These are phyloP conservation scores for Neolentinus lepideus DNA, from an alignment of 1,284 basidiomycete genomes.

Conservation along the genomic window DNA sequence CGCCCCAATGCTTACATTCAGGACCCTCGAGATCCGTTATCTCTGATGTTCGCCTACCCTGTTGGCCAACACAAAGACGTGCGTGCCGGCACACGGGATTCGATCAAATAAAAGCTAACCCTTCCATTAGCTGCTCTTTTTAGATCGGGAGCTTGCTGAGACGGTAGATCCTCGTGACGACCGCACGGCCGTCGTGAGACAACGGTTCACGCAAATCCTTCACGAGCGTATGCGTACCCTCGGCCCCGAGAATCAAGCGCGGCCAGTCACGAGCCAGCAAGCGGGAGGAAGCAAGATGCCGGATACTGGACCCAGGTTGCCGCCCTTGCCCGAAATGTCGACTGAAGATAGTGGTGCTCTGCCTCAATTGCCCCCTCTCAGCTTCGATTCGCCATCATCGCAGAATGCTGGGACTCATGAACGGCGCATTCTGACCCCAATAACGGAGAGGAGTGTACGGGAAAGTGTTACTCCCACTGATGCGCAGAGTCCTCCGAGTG, in stretches of 20 bases:
- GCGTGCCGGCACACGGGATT: constrained; percentile 20
- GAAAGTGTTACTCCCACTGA: constrained; percentile 8
- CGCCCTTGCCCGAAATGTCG: background rate
- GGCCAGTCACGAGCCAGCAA: constrained; percentile 7
- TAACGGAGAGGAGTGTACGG: constrained; percentile 22
- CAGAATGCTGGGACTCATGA: constrained; percentile 6
- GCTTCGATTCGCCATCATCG: constrained; percentile 18
- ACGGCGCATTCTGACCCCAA: constrained; percentile 23
- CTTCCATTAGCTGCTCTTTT: constrained; percentile 65
- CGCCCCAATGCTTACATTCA: constrained; percentile 79
- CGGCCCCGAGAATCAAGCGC: constrained; percentile 10
- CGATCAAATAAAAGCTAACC: constrained; percentile 5
- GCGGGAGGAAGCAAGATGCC: constrained; percentile 1
- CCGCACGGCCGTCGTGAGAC: constrained; percentile 62
- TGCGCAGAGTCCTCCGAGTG: background rate
- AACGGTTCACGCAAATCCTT: constrained; percentile 56
- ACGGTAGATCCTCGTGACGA: constrained; percentile 75
- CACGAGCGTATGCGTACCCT: constrained; percentile 54
- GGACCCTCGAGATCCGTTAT: constrained; percentile 73
- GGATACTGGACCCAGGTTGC: background rate
- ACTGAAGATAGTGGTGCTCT: constrained; percentile 2
- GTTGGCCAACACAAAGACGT: constrained; percentile 72
- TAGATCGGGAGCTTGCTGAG: constrained; percentile 83
- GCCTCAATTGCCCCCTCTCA: constrained; percentile 26
- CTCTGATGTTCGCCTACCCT: constrained; percentile 80